phyloP scores from a whole-genome alignment of 805 yeast species.

The Blastobotrys peoriensis region DNA sequence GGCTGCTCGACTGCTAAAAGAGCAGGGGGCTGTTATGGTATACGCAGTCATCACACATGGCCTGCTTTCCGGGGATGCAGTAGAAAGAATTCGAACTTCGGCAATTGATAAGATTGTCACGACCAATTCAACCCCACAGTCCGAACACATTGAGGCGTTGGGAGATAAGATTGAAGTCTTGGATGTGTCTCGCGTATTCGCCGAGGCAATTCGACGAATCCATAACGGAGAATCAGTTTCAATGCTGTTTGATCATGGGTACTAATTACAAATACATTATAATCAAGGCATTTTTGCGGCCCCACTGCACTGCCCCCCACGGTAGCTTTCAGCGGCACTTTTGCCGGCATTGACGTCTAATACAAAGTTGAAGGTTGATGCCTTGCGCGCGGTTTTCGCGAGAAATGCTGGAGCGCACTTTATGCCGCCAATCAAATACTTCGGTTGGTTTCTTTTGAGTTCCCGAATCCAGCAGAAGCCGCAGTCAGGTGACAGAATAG shows the following conservation, averaged over 20 bases:
- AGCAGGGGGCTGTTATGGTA: conserved; percentile 84
- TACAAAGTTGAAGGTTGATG: no score
- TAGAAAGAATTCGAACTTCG: conserved; percentile 58
- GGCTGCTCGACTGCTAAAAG: conserved; percentile 87
- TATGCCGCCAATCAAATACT: no score
- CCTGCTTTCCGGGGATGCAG: conserved; percentile 86
- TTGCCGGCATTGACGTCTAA: no score
- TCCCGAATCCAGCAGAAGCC: no score
- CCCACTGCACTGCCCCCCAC: no score
- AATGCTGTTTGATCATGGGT: conserved; percentile 78
- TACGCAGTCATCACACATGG: conserved; percentile 91
- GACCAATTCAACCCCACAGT: conserved; percentile 89
- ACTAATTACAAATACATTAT: no score
- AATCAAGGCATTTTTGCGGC: no score
- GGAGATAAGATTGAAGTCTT: conserved; percentile 69
- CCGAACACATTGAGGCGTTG: conserved; percentile 42
- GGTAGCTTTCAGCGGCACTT: no score
- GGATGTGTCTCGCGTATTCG: conserved; percentile 83
- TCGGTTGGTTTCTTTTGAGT: no score
- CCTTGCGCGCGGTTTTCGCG: no score
- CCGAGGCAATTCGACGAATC: conserved; percentile 92
- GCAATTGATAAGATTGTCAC: conserved; percentile 79
- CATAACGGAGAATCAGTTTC: conserved; percentile 97
- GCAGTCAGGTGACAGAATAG: no score
- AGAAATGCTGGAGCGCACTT: no score